Percentiles rank a stretch among this genome's conserved stretches.
Evolutionary conservation across 805 yeast species (phyloP).

Genomic region (Tetrapisispora namnaoensis): DNA sequence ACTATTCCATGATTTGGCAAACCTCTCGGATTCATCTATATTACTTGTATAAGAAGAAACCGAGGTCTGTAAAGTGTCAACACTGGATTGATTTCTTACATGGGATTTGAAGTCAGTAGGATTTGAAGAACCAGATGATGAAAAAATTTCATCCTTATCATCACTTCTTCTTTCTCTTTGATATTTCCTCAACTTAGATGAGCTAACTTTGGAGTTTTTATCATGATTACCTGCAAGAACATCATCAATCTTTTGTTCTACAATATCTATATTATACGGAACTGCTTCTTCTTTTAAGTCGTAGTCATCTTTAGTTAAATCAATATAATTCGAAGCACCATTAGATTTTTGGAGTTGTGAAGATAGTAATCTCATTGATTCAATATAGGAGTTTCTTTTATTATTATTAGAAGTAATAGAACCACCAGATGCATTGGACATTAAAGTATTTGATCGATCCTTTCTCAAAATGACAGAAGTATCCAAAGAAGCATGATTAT

Average conservation of each 20-base stretch:
- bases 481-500: background rate
- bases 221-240: background rate
- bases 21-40: slow-evolving; percentile 27
- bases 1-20: slow-evolving; percentile 30
- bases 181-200: background rate
- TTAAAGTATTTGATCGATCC: background rate
- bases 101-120: slow-evolving; percentile 28
- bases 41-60: slow-evolving; percentile 26
- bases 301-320: background rate
- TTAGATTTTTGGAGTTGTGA: slow-evolving; percentile 15
- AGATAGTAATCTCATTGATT: slow-evolving; percentile 24
- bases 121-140: slow-evolving; percentile 22
- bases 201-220: background rate
- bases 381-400: slow-evolving; percentile 13
- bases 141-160: slow-evolving; percentile 7
- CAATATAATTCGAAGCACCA: background rate
- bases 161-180: background rate
- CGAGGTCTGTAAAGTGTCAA: slow-evolving; percentile 28
- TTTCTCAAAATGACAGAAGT: background rate
- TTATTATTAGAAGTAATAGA: background rate
- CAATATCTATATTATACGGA: too few species aligned
- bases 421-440: background rate
- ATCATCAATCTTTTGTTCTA: background rate
- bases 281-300: background rate
- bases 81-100: slow-evolving; percentile 19